phyloP scores from a whole-genome alignment of 192 early-diverging fungal genomes.

The Gonapodya prolifera region DNA sequence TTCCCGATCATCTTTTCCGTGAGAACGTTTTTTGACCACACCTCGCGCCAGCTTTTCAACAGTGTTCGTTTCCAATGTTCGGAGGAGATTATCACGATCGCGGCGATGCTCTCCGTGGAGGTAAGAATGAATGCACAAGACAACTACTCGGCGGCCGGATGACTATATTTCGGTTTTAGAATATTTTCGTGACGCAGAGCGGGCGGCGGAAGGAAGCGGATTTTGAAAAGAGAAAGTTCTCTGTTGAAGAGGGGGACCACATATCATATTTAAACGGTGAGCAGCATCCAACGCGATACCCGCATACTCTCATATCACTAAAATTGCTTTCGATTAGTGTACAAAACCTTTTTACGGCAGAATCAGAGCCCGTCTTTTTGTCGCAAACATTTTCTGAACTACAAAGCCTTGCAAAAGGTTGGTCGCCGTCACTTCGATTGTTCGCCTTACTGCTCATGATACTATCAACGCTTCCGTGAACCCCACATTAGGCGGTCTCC shows the following conservation, averaged over 20 bases:
- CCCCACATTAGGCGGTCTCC: too few relatives aligned
- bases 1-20: neutral
- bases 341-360: constrained; percentile 32
- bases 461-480: too few relatives aligned
- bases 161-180: constrained; percentile 9
- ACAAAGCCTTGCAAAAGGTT: constrained; percentile 16
- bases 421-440: too few relatives aligned
- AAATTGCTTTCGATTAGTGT: constrained; percentile 15
- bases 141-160: constrained; percentile 21
- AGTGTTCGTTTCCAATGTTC: constrained; percentile 48
- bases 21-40: neutral
- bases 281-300: neutral
- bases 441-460: too few relatives aligned
- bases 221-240: constrained; percentile 52
- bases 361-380: neutral
- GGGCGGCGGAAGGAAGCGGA: constrained; percentile 25
- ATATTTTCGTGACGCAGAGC: constrained; percentile 18
- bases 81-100: constrained; percentile 65
- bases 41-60: constrained; percentile 30
- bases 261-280: constrained; percentile 37
- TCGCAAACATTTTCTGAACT: constrained; percentile 4
- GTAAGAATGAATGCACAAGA: constrained; percentile 24
- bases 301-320: neutral
- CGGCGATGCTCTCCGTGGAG: constrained; percentile 66
- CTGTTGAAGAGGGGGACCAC: constrained; percentile 64